These are phyloP conservation scores for Ambrosia hybrid DNA, from an alignment of 140 eudicot genomes.

Conservation along the genomic window DNA sequence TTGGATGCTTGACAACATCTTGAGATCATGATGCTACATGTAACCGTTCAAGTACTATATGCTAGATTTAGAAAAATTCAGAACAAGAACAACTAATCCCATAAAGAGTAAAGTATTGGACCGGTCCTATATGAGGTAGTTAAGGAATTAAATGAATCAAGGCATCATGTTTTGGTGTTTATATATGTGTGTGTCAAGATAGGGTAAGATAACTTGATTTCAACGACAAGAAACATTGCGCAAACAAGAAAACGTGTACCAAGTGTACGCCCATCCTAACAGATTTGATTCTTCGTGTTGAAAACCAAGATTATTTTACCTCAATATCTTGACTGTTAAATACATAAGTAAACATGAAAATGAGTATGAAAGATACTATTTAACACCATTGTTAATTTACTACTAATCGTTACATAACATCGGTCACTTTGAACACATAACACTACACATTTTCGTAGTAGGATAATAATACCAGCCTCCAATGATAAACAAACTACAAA, in stretches of 20 bases:
- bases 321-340: no score
- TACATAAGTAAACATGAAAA: no score
- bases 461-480: background rate
- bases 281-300: background rate
- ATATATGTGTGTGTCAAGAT: background rate
- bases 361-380: no score
- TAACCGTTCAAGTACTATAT: conserved; percentile 12
- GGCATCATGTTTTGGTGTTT: conserved; percentile 10
- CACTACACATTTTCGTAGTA: no score
- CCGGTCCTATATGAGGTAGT: conserved; percentile 13
- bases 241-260: background rate
- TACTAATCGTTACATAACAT: no score
- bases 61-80: background rate
- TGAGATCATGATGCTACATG: conserved; percentile 20
- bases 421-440: no score
- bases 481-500: background rate
- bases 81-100: background rate
- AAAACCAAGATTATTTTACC: background rate
- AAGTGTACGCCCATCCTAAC: background rate
- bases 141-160: background rate
- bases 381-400: no score
- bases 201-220: conserved; percentile 8
- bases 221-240: background rate
- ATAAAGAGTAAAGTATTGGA: background rate
- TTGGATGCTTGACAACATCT: background rate